These are phyloP conservation scores for Trichaptum fuscoviolaceum DNA, from an alignment of 768 basidiomycete genomes.

Conservation along the genomic window DNA sequence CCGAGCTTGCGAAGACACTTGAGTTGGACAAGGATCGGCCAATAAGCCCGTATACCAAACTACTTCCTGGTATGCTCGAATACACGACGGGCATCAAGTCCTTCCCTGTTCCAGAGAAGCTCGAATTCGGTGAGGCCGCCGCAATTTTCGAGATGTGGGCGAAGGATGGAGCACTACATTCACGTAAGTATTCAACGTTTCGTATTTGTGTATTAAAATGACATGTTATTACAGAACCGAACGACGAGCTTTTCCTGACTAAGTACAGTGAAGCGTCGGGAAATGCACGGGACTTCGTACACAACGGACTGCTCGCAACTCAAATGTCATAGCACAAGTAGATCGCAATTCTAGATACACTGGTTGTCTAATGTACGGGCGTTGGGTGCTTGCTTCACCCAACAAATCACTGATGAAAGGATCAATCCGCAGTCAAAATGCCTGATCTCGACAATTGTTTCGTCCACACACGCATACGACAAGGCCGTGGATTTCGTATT, in stretches of 20 bases:
- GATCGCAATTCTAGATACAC: not conserved
- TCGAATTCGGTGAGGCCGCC: conserved; percentile 64
- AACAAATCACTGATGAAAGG: not conserved
- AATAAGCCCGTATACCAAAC: conserved; percentile 51
- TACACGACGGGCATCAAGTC: conserved; percentile 53
- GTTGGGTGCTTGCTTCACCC: not conserved
- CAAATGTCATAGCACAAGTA: not conserved
- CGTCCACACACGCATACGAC: too few species aligned
- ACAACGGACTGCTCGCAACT: conserved; percentile 43
- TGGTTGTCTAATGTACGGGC: not conserved
- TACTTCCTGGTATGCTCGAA: conserved; percentile 39
- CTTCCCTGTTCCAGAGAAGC: conserved; percentile 47
- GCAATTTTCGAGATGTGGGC: conserved; percentile 76
- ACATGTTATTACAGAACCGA: conserved; percentile 24
- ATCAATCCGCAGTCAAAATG: not conserved
- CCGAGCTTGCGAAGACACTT: conserved; percentile 64
- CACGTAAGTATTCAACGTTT: conserved; percentile 34
- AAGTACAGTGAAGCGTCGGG: conserved; percentile 77
- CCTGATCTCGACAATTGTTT: not conserved
- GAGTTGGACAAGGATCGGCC: conserved; percentile 36
- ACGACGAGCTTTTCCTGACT: conserved; percentile 71
- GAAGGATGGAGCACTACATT: conserved; percentile 49
- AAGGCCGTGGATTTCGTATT: too few species aligned
- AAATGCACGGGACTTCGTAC: conserved; percentile 75
- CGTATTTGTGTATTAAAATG: not conserved